Conservation (phyloP, 208 protist species). For the Leishmania amazonensis region DNA sequence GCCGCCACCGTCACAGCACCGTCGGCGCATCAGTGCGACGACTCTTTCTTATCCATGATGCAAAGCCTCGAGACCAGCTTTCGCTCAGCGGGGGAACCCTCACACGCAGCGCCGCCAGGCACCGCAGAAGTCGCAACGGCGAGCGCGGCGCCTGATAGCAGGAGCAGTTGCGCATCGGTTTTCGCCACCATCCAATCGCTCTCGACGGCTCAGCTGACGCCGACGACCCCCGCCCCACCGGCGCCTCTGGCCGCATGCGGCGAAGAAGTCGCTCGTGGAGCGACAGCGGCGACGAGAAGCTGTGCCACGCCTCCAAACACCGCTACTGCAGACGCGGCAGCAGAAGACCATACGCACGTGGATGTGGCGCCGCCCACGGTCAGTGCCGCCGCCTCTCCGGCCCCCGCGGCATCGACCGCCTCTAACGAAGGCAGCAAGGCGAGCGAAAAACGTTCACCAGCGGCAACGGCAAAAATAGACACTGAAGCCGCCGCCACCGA, state of each 20-base stretch:
- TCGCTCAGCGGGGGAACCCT: not conserved
- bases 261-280: no score
- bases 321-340: not conserved
- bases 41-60: not conserved
- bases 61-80: conserved; percentile 21
- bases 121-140: not conserved
- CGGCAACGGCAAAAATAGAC: not conserved
- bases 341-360: not conserved
- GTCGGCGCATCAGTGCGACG: not conserved
- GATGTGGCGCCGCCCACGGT: not conserved
- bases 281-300: not conserved
- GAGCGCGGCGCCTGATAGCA: not conserved
- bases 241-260: no score
- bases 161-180: not conserved
- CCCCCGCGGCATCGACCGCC: not conserved
- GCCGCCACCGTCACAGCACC: not conserved
- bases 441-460: not conserved
- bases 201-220: not conserved
- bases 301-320: not conserved
- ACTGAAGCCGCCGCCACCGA: conserved; percentile 1
- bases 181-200: not conserved
- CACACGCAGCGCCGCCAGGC: not conserved
- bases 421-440: no score
- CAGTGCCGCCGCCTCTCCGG: not conserved
- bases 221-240: not conserved